Evolutionary conservation across 2,329 filamentous ascomycete genomes (phyloP).

Genomic region (Triangularia setosa): DNA sequence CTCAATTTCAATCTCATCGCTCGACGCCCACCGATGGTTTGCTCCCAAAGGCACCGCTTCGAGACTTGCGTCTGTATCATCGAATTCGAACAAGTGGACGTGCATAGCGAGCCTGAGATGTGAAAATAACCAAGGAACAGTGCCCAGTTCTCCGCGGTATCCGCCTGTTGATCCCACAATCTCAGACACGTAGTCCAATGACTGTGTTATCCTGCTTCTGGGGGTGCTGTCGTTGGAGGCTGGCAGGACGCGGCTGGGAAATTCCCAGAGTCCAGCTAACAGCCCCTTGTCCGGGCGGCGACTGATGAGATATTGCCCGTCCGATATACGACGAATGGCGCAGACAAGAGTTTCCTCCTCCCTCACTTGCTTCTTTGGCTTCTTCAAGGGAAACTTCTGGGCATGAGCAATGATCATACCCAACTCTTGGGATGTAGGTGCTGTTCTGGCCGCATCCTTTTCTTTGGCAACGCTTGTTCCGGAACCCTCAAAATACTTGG

Average conservation of each 20-base stretch:
- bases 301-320: conserved; percentile 46
- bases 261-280: conserved; percentile 53
- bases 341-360: conserved; percentile 52
- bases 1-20: conserved; percentile 41
- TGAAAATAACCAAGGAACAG: conserved; percentile 55
- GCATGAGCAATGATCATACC: conserved; percentile 43
- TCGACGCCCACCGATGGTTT: conserved; percentile 35
- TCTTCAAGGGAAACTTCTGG: conserved; percentile 48
- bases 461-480: background rate
- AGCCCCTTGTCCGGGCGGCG: conserved; percentile 52
- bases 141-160: conserved; percentile 40
- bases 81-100: conserved; percentile 47
- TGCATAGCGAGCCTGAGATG: conserved; percentile 56
- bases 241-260: conserved; percentile 44
- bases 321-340: conserved; percentile 40
- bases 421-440: conserved; percentile 26
- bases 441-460: background rate
- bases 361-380: conserved; percentile 49
- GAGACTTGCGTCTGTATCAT: conserved; percentile 12
- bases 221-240: conserved; percentile 27
- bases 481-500: background rate
- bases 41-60: background rate
- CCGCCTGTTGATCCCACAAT: conserved; percentile 24
- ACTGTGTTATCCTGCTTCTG: conserved; percentile 34
- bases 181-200: conserved; percentile 33